A percentile compares a stretch with the other conserved stretches of the same genome.
Conservation (phyloP, 2,329 filamentous ascomycete genomes). For the Penicillium sp. region DNA sequence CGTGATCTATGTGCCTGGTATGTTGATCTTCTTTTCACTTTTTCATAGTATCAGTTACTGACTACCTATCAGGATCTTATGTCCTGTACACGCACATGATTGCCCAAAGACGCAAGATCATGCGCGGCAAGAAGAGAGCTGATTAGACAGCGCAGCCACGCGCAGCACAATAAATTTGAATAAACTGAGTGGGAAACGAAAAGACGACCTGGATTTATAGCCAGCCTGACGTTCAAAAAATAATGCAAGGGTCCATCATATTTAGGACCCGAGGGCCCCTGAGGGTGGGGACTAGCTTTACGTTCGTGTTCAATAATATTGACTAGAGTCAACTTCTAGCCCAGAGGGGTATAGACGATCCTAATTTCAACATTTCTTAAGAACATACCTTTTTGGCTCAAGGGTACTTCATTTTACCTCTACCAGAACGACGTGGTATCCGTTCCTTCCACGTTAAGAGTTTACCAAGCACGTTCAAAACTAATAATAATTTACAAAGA, state of each 20-base stretch:
- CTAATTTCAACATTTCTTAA: neutral
- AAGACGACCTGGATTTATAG: neutral
- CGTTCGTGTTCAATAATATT: neutral
- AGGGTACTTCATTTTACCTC: neutral
- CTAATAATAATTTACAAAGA: too few relatives aligned
- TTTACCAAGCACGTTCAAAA: too few relatives aligned
- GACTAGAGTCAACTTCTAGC: neutral
- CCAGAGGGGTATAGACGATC: neutral
- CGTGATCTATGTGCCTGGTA: constrained; percentile 76
- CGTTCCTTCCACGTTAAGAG: neutral
- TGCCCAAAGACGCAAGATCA: constrained; percentile 76
- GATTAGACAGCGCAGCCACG: constrained; percentile 21
- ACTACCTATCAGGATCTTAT: constrained; percentile 61
- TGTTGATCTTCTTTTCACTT: constrained; percentile 32
- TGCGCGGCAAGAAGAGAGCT: constrained; percentile 60
- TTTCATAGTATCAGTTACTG: constrained; percentile 6
- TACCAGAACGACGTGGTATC: neutral
- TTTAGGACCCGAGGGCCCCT: neutral
- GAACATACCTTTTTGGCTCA: neutral
- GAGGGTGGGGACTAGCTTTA: neutral
- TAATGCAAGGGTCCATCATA: neutral
- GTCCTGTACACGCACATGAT: constrained; percentile 95
- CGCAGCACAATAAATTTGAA: neutral
- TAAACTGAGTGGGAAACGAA: neutral
- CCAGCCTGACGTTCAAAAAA: neutral